phyloP scores from a whole-genome alignment of 2,329 filamentous ascomycete species.

The Didymella segeticola region DNA sequence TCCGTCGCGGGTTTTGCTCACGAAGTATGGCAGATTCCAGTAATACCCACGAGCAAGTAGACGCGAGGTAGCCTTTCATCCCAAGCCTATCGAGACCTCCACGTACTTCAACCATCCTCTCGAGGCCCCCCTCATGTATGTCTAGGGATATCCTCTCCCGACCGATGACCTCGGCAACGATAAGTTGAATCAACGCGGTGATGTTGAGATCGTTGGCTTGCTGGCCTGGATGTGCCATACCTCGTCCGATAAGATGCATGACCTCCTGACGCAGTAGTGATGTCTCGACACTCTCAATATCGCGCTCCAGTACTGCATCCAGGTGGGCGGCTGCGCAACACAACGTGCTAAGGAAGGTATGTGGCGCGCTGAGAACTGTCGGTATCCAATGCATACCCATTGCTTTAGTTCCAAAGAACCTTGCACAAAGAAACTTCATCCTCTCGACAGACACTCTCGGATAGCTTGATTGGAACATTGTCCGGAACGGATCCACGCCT shows the following conservation, averaged over 20 bases:
- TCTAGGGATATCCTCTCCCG: slow-evolving; percentile 28
- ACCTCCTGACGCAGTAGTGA: slow-evolving; percentile 43
- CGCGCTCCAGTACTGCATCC: slow-evolving; percentile 35
- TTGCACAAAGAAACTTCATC: slow-evolving; percentile 46
- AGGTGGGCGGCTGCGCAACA: slow-evolving; percentile 44
- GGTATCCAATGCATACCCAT: slow-evolving; percentile 47
- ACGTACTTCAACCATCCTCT: slow-evolving; percentile 42
- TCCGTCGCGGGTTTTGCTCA: slow-evolving; percentile 31
- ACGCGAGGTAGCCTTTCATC: slow-evolving; percentile 40
- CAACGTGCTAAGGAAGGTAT: slow-evolving; percentile 48
- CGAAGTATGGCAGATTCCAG: slow-evolving; percentile 43
- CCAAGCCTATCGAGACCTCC: slow-evolving; percentile 44
- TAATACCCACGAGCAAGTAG: slow-evolving; percentile 41
- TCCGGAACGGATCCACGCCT: slow-evolving; percentile 44
- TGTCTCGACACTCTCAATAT: slow-evolving; percentile 40
- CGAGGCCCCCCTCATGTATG: slow-evolving; percentile 40
- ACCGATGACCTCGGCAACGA: slow-evolving; percentile 43
- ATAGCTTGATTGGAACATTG: slow-evolving; percentile 42
- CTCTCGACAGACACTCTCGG: slow-evolving; percentile 40
- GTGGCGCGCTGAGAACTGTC: slow-evolving; percentile 39
- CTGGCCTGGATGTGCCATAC: slow-evolving; percentile 30
- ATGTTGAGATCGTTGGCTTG: slow-evolving; percentile 44
- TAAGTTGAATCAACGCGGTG: slow-evolving; percentile 46
- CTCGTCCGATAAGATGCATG: slow-evolving; percentile 40
- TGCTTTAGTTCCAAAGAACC: slow-evolving; percentile 42